phyloP scores from a whole-genome alignment of 148 eudicot species.

The Cornus controversa region DNA sequence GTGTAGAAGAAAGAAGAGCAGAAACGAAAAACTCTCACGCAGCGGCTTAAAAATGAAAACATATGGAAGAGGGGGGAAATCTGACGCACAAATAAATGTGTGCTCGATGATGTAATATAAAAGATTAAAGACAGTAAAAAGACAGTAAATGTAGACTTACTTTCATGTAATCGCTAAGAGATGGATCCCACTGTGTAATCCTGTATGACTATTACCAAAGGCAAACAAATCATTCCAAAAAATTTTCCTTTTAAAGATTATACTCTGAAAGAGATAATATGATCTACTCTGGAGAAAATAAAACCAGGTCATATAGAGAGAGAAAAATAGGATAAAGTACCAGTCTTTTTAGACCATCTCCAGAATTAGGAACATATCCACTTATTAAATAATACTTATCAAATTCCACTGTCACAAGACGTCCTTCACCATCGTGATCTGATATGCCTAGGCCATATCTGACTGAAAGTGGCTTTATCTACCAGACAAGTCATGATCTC shows the following conservation, averaged over 20 bases:
- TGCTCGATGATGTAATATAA: background rate
- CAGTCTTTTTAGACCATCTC: conserved; percentile 92
- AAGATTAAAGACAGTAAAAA: background rate
- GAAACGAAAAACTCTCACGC: background rate
- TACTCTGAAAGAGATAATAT: background rate
- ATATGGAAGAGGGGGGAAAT: background rate
- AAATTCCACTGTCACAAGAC: conserved; percentile 88
- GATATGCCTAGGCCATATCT: conserved; percentile 81
- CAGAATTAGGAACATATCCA: conserved; percentile 93
- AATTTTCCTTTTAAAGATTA: background rate
- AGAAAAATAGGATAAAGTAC: conserved; percentile 30
- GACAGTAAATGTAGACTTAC: conserved; percentile 48
- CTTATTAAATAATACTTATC: conserved; percentile 69
- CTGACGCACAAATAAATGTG: background rate
- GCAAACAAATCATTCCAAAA: background rate
- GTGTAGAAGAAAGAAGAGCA: background rate
- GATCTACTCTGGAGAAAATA: background rate
- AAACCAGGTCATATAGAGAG: background rate
- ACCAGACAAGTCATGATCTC: conserved; percentile 20
- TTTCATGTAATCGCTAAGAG: conserved; percentile 81
- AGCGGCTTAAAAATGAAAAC: background rate
- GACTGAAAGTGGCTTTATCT: conserved; percentile 87
- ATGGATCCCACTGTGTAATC: conserved; percentile 78
- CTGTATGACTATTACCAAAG: conserved; percentile 73
- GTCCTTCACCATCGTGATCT: conserved; percentile 94